These are phyloP conservation scores for Fraxinus angustifolia DNA, from an alignment of 305 asterid genomes.

Conservation along the genomic window DNA sequence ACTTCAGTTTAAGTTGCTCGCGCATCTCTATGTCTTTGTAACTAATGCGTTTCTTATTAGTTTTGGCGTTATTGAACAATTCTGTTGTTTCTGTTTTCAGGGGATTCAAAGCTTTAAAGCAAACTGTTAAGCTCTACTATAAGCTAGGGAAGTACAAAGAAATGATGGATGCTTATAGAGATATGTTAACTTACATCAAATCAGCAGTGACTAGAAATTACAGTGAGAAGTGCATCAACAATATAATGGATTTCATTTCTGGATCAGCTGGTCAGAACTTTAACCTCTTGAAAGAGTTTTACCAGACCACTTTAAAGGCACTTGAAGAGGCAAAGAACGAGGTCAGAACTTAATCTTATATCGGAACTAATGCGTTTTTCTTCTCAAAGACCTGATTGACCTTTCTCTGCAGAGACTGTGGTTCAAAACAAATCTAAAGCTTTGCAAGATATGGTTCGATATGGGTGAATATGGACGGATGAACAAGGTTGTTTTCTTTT, in stretches of 20 bases:
- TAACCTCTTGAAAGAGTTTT: slow-evolving; percentile 76
- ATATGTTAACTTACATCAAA: slow-evolving; percentile 83
- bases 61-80: not conserved
- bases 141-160: slow-evolving; percentile 82
- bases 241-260: slow-evolving; percentile 92
- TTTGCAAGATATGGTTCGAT: slow-evolving; percentile 96
- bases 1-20: not conserved
- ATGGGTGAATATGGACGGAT: slow-evolving; percentile 84
- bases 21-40: not conserved
- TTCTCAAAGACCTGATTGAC: slow-evolving; percentile 15
- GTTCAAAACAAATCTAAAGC: slow-evolving; percentile 93
- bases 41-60: not conserved
- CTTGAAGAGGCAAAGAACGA: slow-evolving; percentile 98
- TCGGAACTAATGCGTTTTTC: not conserved
- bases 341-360: slow-evolving; percentile 40
- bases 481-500: slow-evolving; percentile 54
- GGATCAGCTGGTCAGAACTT: slow-evolving; percentile 95
- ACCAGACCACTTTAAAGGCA: slow-evolving; percentile 82
- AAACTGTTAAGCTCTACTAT: slow-evolving; percentile 88
- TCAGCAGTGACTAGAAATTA: slow-evolving; percentile 95
- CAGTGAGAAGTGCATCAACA: slow-evolving; percentile 92
- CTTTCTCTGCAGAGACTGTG: slow-evolving; percentile 67
- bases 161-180: slow-evolving; percentile 93
- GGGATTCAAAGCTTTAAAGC: slow-evolving; percentile 97
- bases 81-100: slow-evolving; percentile 39